Base-by-base conservation (phyloP, 352 stramenopile genomes). In the Globisporangium alternatum region DNA sequence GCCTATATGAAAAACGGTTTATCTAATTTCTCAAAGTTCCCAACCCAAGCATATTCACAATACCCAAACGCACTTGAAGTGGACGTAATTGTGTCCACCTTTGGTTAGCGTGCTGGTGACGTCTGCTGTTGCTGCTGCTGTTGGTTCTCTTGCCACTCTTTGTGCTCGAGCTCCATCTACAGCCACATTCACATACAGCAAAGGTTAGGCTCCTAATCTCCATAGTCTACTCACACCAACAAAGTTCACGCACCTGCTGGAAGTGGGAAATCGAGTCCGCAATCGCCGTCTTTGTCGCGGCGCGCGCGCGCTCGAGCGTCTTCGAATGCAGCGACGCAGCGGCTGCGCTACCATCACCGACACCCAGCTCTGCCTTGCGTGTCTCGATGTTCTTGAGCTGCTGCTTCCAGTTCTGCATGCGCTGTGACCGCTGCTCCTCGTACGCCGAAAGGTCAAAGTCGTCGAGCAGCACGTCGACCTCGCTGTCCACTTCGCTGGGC, bases 131-230 rank as follows among this genome's bases (percentile, higher is more conserved):
- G 45, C 62, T 77, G 67, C 33, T 71, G 67, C 17, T 89, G 73
- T 43, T 75, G 68, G 35, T 31, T 66, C 47, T 81, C 66, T 25
- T 86, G 76, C 79, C 81, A 90, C 47, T 80, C 64, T 64, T 83
- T 69, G 54, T 90, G 79, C 56, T 74, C 68, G 17, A 78, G 19
- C 53, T 89, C 76, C 78, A 88, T 84, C 81, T 57, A 30, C 31
- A 57, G 17, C n/a, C 22, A 28, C 86, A 55, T 30, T 60, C 48
- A 65, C n/a, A 62, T 64, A 58, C n/a, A 49, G 68, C 45, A 67
- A 15, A n/a, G 49, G 37, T 71, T 64, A 72, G 2, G 12, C 39
- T n/a, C 39, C 0, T 5, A 64, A 61, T 62, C 17, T 64, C 35
- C 8, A 5, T 2, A 60, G 12, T 0, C 51, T 57, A 66, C 51